Conservation (phyloP, 2,329 filamentous ascomycete genomes). For the Penicillium sp. region DNA sequence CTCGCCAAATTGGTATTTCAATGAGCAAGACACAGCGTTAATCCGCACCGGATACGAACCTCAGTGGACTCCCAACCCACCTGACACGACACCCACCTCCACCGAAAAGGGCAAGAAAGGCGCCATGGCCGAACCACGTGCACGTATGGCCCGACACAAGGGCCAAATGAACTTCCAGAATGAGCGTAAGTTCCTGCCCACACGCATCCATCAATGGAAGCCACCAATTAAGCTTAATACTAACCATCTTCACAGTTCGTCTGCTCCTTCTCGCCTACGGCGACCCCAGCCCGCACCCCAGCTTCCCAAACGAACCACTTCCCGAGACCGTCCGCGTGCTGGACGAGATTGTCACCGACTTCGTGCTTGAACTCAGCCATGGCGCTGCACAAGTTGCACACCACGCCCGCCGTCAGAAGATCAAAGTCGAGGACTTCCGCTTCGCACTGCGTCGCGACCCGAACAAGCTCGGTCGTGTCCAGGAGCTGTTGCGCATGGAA, state of each 20-base stretch:
- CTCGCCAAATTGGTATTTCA: conserved; percentile 24
- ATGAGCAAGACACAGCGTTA: conserved; percentile 24
- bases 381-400: conserved; percentile 81
- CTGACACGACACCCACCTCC: neutral
- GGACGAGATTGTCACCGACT: conserved; percentile 95
- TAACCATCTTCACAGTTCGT: conserved; percentile 34
- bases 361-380: conserved; percentile 91
- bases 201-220: conserved; percentile 42
- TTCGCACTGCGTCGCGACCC: conserved; percentile 87
- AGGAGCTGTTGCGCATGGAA: conserved; percentile 86
- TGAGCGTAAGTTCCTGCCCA: conserved; percentile 51
- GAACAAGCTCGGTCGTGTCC: conserved; percentile 80
- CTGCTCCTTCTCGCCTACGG: conserved; percentile 48
- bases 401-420: conserved; percentile 87
- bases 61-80: conserved; percentile 16
- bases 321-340: conserved; percentile 81
- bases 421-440: conserved; percentile 97
- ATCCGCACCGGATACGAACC: conserved; percentile 28
- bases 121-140: conserved; percentile 72
- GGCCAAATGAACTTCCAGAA: conserved; percentile 72
- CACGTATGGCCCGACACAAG: conserved; percentile 75
- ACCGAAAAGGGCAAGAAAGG: conserved; percentile 13
- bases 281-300: conserved; percentile 49
- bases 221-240: neutral
- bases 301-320: conserved; percentile 74